Evolutionary conservation across 495 filamentous ascomycete species (phyloP), one percentile per base, ranked within the genome.

Genomic region (Aspergillus wentii): DNA sequence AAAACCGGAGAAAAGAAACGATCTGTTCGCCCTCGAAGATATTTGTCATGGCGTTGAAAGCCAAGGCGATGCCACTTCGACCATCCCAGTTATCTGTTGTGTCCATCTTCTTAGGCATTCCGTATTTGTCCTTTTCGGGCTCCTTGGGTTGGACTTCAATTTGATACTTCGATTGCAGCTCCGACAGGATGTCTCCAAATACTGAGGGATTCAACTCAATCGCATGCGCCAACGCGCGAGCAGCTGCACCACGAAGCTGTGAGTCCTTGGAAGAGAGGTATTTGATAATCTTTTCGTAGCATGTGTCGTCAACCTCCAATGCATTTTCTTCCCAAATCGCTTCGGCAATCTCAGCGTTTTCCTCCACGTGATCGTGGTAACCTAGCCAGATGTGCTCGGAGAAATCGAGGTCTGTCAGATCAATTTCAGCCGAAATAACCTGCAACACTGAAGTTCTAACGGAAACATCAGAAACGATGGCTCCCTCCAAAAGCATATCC

Each of bases 301-400:
- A 71, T 3, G 80, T 62, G 4, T 82, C 71, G 35, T 81, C 72
- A n/a, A 85, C 60, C 44, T 88, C 66, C 32, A 98, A 78, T 1
- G 75, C 84, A 54, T 90, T 95, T 43, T 94, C 91, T 57, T 95
- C 87, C 92, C 94, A 97, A 23, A 97, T 96, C 0, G 85, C 78
- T 18, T 74, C 75, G 2, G 83, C 91, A 19, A 95, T 68, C 25
- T 94, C 87, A 5, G 69, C 74, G 48, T 97, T 96, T 51, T 96
- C 92, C 9, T 88, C 80, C 1, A 85, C 77, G 40, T 92, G 86
- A 42, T 98, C 92, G 51, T 97, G 89, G 57, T 78, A 91, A 35
- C 81, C 82, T 16, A 98, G 71, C 91, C 91, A 97, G 9, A 97
- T 84, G 48, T 97, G 87, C 41, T 88, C 85, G 7, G 80, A 90